Base-by-base conservation (phyloP, 495 filamentous ascomycete genomes). In the Neurospora intermedia region DNA sequence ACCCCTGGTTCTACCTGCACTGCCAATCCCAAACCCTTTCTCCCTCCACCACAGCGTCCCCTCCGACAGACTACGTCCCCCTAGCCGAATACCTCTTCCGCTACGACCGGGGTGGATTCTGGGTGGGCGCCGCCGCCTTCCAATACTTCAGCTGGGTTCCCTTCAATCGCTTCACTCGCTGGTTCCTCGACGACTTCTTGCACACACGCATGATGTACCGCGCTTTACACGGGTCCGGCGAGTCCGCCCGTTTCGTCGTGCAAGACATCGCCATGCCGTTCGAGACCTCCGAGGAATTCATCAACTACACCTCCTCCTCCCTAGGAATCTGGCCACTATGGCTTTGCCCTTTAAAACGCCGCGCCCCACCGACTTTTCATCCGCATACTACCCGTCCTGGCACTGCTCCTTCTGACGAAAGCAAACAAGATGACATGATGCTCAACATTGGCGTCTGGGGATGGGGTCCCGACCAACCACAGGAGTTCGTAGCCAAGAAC, bases 171-270 rank as follows among this genome's bases (percentile, higher is more conserved):
- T 76, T 87, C 76, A 88, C 84, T 40, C 82, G 88, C 41, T 88
- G 84, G 83, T 82, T 86, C 73, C 86, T 91, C 13, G 88, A 91
- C 76, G 85, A 88, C 77, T 90, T 91, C 74, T 73, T 89, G 73
- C 89, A 90, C 77, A 91, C 89, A 66, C 82, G 89, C 20, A 89
- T 89, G 84, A 84, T 90, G 77, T 90, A 89, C 81, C 86, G 87
- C 31, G 88, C 88, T 3, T 78, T 89, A 3, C 87, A 90, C 80
- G 86, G 82, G 39, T 85, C 83, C 23, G 87, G 87, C 45, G 82
- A 88, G 76, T 82, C 82, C 66, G 82, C 82, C 38, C 80, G 84
- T 69, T 87, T 87, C 74, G 78, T 90, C 40, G 84, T 89, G 27
- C 88, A 90, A 76, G 88, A 90, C 74, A 77, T 89, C 31, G 87